Base-by-base conservation (phyloP, 352 stramenopile species). In the Phytophthora pistaciae region DNA sequence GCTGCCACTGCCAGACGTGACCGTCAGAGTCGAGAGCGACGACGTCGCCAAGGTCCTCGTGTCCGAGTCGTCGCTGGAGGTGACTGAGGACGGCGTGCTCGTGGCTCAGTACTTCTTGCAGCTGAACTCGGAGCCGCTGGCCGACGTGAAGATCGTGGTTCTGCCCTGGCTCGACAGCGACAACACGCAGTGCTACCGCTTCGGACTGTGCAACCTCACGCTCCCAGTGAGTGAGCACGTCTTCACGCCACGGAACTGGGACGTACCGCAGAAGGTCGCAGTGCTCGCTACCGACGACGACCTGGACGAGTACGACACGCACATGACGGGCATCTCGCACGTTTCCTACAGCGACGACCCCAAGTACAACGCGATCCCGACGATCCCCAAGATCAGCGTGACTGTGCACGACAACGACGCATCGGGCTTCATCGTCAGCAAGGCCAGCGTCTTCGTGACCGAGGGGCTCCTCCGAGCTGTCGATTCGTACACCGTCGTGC, bases 141-240 rank as follows among this genome's bases (percentile, higher is more conserved):
- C 84, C 7, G 56, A 80, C 18, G 87, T 95, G 9, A 82, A 80
- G 9, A 82, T 95, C 52, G 70, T 92, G 16, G 83, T 85, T 18
- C 58, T 91, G 0, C 87, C 87, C 1, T 95, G 85, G 83, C 71
- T 93, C 1, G 80, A 92, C n/a, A 70, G 64, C 6, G 59, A 74
- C 1, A 79, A 80, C n/a, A 92, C 84, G 0, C 67, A 82, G 25
- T 95, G 87, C 59, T 95, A 95, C 25, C 84, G 87, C 3, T 93
- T 93, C 48, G 83, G 76, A 0, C 44, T 92, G 2, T 95, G 87
- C 56, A 95, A 95, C 54, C 36, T 92, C 40, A 95, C 87, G 3
- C 67, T 95, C 7, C 74, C 75, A 0, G 61, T 83, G 7, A 70
- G 77, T 11, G 72, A 84, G 64, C 92, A 79, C 40, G 10, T 84